Conservation (phyloP, 148 eudicot species). For the Camellia lanceoleosa region DNA sequence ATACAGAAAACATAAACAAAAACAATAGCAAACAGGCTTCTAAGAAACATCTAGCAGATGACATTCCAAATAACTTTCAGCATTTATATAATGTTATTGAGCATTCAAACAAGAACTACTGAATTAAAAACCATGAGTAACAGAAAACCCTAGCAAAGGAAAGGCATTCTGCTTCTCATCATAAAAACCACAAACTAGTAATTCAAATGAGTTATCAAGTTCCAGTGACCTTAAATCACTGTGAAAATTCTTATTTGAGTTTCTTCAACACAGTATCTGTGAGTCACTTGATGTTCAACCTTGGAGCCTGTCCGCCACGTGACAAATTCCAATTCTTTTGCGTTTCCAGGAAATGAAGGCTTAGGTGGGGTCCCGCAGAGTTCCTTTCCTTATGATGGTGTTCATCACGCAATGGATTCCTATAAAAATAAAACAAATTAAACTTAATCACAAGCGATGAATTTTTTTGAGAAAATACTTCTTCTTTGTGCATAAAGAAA, state of each 20-base stretch:
- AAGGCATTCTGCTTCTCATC: neutral
- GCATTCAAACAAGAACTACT: neutral
- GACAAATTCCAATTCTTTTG: slow-evolving; percentile 9
- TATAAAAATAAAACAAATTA: neutral
- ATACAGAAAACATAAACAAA: no score
- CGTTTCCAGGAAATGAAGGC: slow-evolving; percentile 5
- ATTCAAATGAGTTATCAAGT: slow-evolving; percentile 2
- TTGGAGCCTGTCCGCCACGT: neutral
- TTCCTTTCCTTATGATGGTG: neutral
- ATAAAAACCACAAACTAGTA: neutral
- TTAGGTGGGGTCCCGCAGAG: slow-evolving; percentile 5
- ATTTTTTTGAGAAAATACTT: neutral
- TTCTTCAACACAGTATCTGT: no score
- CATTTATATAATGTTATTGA: neutral
- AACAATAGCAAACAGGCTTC: no score
- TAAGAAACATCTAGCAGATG: neutral
- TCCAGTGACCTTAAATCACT: neutral
- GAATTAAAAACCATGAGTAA: neutral
- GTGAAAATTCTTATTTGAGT: neutral
- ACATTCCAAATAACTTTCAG: neutral
- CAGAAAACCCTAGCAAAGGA: neutral
- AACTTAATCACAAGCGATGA: slow-evolving; percentile 1
- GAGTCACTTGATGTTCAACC: neutral
- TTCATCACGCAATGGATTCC: slow-evolving; percentile 1
- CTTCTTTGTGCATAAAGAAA: neutral